Evolutionary conservation across 257 asterid genomes (phyloP).

Genomic region (Verbascum thapsus): DNA sequence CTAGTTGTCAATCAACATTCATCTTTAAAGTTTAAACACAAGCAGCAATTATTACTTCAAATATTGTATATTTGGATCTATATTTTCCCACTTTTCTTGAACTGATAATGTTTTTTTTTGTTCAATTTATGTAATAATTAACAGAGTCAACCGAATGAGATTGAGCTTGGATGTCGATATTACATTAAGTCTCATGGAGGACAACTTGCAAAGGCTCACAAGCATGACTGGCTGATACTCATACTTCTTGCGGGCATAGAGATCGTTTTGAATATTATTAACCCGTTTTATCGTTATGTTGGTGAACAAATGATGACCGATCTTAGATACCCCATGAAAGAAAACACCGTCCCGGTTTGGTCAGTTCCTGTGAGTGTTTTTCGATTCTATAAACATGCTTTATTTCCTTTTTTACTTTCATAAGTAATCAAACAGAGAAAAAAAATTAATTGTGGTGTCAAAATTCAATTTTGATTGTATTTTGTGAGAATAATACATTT

Average conservation of each 20-base stretch:
- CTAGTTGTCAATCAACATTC: too few relatives aligned
- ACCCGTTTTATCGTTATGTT: constrained; percentile 78
- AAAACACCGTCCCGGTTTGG: constrained; percentile 82
- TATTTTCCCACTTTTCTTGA: too few relatives aligned
- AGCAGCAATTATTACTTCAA: too few relatives aligned
- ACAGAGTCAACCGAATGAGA: constrained; percentile 46
- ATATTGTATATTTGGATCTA: too few relatives aligned
- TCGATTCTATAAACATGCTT: background rate
- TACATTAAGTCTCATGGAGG: constrained; percentile 75
- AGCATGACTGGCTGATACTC: constrained; percentile 81
- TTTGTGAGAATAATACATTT: too few relatives aligned
- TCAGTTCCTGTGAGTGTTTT: constrained; percentile 75
- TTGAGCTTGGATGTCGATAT: constrained; percentile 57
- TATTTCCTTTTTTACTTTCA: background rate
- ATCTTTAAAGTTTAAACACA: background rate
- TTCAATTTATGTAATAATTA: constrained; percentile 9
- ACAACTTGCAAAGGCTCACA: constrained; percentile 56
- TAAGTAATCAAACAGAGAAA: background rate
- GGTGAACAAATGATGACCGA: constrained; percentile 75
- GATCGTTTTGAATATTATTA: constrained; percentile 47
- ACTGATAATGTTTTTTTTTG: background rate
- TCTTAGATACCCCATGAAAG: constrained; percentile 81
- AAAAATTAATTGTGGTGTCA: background rate
- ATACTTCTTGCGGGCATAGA: constrained; percentile 58
- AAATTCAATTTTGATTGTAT: background rate